Evolutionary conservation across 2,329 filamentous ascomycete genomes (phyloP), one percentile per base, ranked within the genome.

Genomic region (Magnaporthiopsis rhizophila): DNA sequence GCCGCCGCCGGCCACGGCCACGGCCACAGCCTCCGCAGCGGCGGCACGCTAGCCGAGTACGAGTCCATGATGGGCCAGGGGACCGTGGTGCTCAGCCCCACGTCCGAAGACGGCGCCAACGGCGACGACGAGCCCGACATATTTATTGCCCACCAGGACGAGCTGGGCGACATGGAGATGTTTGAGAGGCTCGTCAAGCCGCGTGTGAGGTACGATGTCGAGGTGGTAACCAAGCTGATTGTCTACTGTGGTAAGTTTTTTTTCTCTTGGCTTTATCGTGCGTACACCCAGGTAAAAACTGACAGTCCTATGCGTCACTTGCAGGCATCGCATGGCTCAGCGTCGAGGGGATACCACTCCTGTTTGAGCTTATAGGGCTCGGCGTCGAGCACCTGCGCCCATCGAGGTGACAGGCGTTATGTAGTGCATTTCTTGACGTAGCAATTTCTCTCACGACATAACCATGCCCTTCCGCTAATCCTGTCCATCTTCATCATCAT

Each of bases 201-300:
- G 61, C 86, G 95, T 69, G 93, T 97, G 66, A 83, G 93, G 70
- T 99, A 98, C 72, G 95, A 99, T 76, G 94, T 98, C n/a, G 95
- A 99, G 76, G 94, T 99, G 56, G 90, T 99, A 53, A 98, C 95
- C 6, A 98, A 97, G 78, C 77, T 99, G 66, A 90, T 99, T 70
- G 92, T 99, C 30, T 99, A 99, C 78, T 85, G 89, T 65, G 95
- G 94, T 92, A 78, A 76, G 87, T 61, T 65, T 28, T 65, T 61
- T 32, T 50, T 57, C 61, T 64, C 64, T 63, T 60, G 58, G 56
- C 57, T 2, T 58, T n/a, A 11, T 58, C 15, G 32, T 34, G 6
- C 28, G 12, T 13, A n/a, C n/a, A n/a, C n/a, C 56, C 3, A 5
- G n/a, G 56, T 28, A n/a, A 30, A 58, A n/a, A 7, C 66, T 71